Evolutionary conservation across 805 yeast genomes (phyloP).

Genomic region (Candida succiphila): DNA sequence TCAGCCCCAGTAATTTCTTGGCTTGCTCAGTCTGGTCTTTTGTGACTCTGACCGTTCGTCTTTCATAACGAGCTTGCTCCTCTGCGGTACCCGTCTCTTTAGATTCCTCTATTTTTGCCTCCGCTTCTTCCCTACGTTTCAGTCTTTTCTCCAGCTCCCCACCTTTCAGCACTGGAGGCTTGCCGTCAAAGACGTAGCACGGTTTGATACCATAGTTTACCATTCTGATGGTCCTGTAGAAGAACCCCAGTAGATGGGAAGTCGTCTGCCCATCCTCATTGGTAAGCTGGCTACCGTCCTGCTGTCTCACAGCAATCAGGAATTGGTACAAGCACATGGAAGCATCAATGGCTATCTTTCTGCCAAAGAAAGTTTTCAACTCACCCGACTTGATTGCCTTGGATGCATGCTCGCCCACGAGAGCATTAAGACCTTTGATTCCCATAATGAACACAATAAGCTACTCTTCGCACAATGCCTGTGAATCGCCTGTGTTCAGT

Average conservation of each 20-base stretch:
- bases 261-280: conserved; percentile 86
- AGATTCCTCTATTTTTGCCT: conserved; percentile 58
- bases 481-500: not conserved
- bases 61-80: conserved; percentile 66
- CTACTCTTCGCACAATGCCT: not conserved
- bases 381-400: conserved; percentile 66
- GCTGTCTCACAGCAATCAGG: conserved; percentile 91
- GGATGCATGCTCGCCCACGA: conserved; percentile 87
- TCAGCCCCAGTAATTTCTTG: conserved; percentile 61
- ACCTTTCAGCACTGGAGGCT: conserved; percentile 89
- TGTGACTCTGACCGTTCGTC: conserved; percentile 84
- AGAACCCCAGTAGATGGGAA: conserved; percentile 93
- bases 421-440: conserved; percentile 66
- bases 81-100: conserved; percentile 76
- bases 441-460: conserved; percentile 22
- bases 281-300: conserved; percentile 89
- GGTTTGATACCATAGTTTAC: conserved; percentile 94
- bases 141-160: conserved; percentile 87
- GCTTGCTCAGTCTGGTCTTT: conserved; percentile 93
- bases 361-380: conserved; percentile 78
- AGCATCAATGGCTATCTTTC: conserved; percentile 96
- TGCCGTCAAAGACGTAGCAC: conserved; percentile 94
- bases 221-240: conserved; percentile 84
- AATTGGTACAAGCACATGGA: conserved; percentile 97
- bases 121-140: conserved; percentile 75